Evolutionary conservation across 78 protist species (phyloP), one percentile per base, ranked within the genome.

Genomic region (Creolimax fragrantissima): DNA sequence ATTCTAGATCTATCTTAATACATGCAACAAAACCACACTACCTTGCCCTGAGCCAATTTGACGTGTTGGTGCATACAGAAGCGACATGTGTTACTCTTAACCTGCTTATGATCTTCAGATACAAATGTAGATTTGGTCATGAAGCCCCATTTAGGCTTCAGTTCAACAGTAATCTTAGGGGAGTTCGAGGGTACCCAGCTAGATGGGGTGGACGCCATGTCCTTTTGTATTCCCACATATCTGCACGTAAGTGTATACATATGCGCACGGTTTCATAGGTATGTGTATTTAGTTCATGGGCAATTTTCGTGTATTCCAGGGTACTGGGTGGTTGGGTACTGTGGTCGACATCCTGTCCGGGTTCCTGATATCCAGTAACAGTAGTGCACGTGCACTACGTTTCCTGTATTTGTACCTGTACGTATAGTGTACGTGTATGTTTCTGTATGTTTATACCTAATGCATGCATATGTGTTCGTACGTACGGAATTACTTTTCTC

Each of bases 111-210:
- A 35, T 83, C 42, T 41, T 5, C 44, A 4, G 5, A 35, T 24
- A 83, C 11, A 11, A 83, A 83, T 41, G 4, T 5, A 5, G 85
- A 83, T 17, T 83, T 24, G 5, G 85, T 5, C 5, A 83, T 5
- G 37, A n/a, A 83, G 4, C 85, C 85, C 85, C 85, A 83, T 11
- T 83, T 83, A 17, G 85, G 85, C 85, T 83, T 47, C 74, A 47
- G 11, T 11, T 47, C 74, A 47, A 47, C 74, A n/a, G n/a, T n/a
- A n/a, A n/a, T n/a, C n/a, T n/a, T n/a, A n/a, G n/a, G n/a, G n/a
- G n/a, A n/a, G n/a, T n/a, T n/a, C n/a, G n/a, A n/a, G n/a, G n/a
- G n/a, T n/a, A n/a, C n/a, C n/a, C n/a, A n/a, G n/a, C n/a, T n/a
- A n/a, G n/a, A n/a, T n/a, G n/a, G n/a, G n/a, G n/a, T n/a, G n/a